These are phyloP conservation scores for Lachnellula arida DNA, from an alignment of 2,329 filamentous ascomycete genomes.

Conservation along the genomic window DNA sequence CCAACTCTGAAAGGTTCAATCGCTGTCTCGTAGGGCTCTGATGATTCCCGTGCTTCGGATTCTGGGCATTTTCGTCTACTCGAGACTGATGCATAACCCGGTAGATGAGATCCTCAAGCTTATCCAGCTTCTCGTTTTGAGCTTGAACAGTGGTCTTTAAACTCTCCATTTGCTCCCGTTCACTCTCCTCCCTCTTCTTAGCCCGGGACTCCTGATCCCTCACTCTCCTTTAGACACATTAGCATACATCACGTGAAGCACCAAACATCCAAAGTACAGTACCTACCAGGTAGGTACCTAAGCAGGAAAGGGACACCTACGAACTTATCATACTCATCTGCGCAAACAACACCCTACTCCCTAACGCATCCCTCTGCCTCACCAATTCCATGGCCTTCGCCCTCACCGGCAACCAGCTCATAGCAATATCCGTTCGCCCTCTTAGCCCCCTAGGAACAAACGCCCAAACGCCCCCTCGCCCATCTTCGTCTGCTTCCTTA, in stretches of 20 bases:
- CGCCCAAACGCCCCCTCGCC: constrained; percentile 34
- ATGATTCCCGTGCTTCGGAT: not conserved
- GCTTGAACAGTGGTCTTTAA: constrained; percentile 18
- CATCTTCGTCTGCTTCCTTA: constrained; percentile 13
- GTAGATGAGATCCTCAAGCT: constrained; percentile 21
- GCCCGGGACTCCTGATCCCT: constrained; percentile 22
- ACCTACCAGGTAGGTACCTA: not conserved
- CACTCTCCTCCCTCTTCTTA: constrained; percentile 18
- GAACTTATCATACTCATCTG: constrained; percentile 47
- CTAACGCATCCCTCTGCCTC: constrained; percentile 42
- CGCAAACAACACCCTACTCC: constrained; percentile 42
- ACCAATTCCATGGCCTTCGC: constrained; percentile 43
- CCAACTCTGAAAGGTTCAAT: too few relatives aligned
- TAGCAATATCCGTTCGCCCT: constrained; percentile 37
- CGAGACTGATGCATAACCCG: constrained; percentile 17
- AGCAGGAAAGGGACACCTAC: constrained; percentile 27
- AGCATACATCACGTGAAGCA: not conserved
- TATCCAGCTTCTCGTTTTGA: constrained; percentile 25
- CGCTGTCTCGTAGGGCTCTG: not conserved
- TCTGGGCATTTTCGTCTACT: not conserved
- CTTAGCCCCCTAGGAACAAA: constrained; percentile 36
- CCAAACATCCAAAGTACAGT: not conserved
- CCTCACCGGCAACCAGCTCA: constrained; percentile 42
- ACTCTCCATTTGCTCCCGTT: constrained; percentile 18
- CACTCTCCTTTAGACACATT: constrained; percentile 15